These are phyloP conservation scores for Macrolepiota dolichaula DNA, from an alignment of 768 basidiomycete species.

Conservation along the genomic window DNA sequence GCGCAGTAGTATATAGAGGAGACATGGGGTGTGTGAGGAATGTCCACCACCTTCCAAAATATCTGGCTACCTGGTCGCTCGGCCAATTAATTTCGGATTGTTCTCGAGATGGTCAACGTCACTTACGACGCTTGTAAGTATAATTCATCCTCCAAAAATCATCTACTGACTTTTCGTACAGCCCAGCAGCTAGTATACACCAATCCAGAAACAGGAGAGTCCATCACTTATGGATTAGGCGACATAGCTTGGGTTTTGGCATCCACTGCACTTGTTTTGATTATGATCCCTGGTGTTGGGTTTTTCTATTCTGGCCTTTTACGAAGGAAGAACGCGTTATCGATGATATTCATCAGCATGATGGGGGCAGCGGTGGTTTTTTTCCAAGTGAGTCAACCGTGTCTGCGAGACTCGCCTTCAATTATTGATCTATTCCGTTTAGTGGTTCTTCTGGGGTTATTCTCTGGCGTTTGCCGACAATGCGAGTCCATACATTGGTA, in stretches of 20 bases:
- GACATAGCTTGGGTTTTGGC: constrained; percentile 59
- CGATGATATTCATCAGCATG: constrained; percentile 74
- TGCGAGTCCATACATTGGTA: constrained; percentile 74
- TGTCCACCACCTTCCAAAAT: not conserved
- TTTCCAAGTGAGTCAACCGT: constrained; percentile 63
- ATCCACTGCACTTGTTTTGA: constrained; percentile 77
- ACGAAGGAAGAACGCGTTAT: constrained; percentile 89
- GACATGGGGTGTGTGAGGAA: not conserved
- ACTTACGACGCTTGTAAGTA: constrained; percentile 27
- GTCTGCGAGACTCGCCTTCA: not conserved
- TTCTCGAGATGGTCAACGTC: constrained; percentile 28
- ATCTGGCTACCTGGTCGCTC: not conserved
- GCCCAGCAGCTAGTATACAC: constrained; percentile 9
- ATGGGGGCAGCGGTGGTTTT: constrained; percentile 76
- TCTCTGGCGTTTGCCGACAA: constrained; percentile 87
- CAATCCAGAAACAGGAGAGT: not conserved
- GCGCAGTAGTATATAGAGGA: not conserved
- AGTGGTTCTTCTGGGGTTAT: constrained; percentile 99
- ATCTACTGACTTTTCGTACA: constrained; percentile 4
- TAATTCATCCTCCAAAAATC: not conserved
- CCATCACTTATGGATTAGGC: constrained; percentile 39
- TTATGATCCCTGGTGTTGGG: constrained; percentile 85
- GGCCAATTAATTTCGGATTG: not conserved
- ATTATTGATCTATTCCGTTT: constrained; percentile 10
- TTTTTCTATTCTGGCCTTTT: constrained; percentile 91